Evolutionary conservation across 2,329 filamentous ascomycete species (phyloP).

Genomic region (Torrubiellomyces zombiae): DNA sequence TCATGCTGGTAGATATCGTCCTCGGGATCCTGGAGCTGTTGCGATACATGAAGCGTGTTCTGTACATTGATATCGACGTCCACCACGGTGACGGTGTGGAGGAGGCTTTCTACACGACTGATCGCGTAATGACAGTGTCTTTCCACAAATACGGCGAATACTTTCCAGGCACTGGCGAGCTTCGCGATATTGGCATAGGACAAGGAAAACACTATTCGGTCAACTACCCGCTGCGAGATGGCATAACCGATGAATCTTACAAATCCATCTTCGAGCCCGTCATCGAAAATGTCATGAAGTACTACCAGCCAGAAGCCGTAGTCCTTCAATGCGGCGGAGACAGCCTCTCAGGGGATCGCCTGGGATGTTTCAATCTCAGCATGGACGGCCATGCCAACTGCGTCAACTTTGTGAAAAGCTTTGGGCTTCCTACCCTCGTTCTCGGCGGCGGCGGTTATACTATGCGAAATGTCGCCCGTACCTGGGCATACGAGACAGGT

Average conservation of each 20-base stretch:
- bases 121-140: conserved; percentile 81
- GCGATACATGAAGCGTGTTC: conserved; percentile 79
- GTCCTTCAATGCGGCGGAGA: conserved; percentile 94
- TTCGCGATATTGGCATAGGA: conserved; percentile 74
- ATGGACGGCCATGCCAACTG: conserved; percentile 93
- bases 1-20: conserved; percentile 76
- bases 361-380: conserved; percentile 95
- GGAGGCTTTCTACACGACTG: conserved; percentile 83
- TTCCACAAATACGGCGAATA: conserved; percentile 97
- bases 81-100: conserved; percentile 90
- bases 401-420: conserved; percentile 78
- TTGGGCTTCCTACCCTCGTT: conserved; percentile 72
- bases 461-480: conserved; percentile 88
- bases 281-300: conserved; percentile 70
- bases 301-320: conserved; percentile 79
- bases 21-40: conserved; percentile 86
- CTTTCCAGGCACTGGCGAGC: conserved; percentile 81
- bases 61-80: conserved; percentile 94
- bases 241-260: conserved; percentile 81
- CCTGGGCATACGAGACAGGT: conserved; percentile 94
- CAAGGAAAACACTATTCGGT: conserved; percentile 78
- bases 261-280: conserved; percentile 84
- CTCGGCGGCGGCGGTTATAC: conserved; percentile 94
- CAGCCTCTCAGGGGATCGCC: conserved; percentile 79
- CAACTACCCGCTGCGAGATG: conserved; percentile 83